These are phyloP conservation scores for Diaporthe capsici DNA, from an alignment of 2,329 filamentous ascomycete genomes.

Conservation along the genomic window DNA sequence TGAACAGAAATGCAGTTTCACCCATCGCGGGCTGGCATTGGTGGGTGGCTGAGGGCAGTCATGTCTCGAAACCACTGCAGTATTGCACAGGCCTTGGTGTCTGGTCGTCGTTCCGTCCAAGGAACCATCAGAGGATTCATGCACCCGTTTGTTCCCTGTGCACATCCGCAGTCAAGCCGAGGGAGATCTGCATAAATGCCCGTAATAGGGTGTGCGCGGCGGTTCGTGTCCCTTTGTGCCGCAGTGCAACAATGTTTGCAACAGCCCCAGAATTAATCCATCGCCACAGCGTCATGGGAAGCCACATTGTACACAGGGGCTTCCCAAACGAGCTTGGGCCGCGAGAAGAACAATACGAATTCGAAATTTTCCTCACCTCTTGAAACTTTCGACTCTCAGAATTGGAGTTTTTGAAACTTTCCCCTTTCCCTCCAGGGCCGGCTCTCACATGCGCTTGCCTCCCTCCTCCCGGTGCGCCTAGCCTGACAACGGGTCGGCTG, in stretches of 20 bases:
- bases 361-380: constrained; percentile 11
- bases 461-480: not conserved
- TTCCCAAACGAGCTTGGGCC: constrained; percentile 25
- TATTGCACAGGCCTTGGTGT: constrained; percentile 7
- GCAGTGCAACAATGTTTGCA: constrained; percentile 19
- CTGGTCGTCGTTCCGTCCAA: constrained; percentile 21
- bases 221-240: not conserved
- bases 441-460: not conserved
- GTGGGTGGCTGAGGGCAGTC: constrained; percentile 13
- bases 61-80: constrained; percentile 24
- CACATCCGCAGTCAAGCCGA: constrained; percentile 13
- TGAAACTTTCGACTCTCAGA: constrained; percentile 21
- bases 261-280: constrained; percentile 9
- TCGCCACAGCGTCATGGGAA: constrained; percentile 10
- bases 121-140: not conserved
- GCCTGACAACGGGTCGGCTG: constrained; percentile 14
- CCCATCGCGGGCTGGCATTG: not conserved
- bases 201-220: not conserved
- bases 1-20: constrained; percentile 4
- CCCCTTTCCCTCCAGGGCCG: not conserved
- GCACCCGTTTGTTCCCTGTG: not conserved
- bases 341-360: constrained; percentile 19
- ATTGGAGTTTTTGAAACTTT: constrained; percentile 11
- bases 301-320: not conserved
- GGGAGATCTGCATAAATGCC: constrained; percentile 12